Conservation (phyloP, 805 yeast species). For the Pichia heedii region DNA sequence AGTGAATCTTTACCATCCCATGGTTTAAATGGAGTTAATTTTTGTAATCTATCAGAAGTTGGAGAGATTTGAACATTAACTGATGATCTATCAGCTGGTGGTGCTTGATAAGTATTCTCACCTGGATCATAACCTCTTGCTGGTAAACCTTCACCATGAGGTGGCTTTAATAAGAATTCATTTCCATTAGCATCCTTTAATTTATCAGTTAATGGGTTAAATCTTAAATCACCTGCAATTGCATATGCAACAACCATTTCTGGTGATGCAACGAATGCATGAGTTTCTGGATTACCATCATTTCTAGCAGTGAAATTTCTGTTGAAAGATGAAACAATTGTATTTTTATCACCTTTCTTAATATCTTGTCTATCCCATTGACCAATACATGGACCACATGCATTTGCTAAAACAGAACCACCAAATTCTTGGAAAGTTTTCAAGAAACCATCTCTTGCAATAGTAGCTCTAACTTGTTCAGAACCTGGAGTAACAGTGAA, state of each 20-base stretch:
- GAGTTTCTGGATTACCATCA: constrained; percentile 96
- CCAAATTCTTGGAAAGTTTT: constrained; percentile 77
- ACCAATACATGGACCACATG: constrained; percentile 99
- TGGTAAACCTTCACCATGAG: constrained; percentile 81
- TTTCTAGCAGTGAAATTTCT: constrained; percentile 97
- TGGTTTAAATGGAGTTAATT: constrained; percentile 84
- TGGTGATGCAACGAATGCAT: constrained; percentile 98
- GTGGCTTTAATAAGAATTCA: constrained; percentile 69
- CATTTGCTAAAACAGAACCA: constrained; percentile 89
- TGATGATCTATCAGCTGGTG: constrained; percentile 75
- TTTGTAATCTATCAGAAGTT: constrained; percentile 92
- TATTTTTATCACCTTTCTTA: constrained; percentile 54
- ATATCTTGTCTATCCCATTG: constrained; percentile 96
- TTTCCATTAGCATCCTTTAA: constrained; percentile 63
- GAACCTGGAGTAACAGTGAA: constrained; percentile 97
- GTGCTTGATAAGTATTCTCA: constrained; percentile 93
- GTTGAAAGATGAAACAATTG: constrained; percentile 95
- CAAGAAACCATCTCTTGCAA: constrained; percentile 89
- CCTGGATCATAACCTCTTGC: constrained; percentile 48
- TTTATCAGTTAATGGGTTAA: constrained; percentile 86
- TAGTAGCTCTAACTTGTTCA: constrained; percentile 95
- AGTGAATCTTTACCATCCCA: constrained; percentile 95
- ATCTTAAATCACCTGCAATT: constrained; percentile 85
- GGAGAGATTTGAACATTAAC: constrained; percentile 77
- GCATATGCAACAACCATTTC: constrained; percentile 96